phyloP scores from a whole-genome alignment of 2,329 filamentous ascomycete genomes.

The Fusarium luffae region DNA sequence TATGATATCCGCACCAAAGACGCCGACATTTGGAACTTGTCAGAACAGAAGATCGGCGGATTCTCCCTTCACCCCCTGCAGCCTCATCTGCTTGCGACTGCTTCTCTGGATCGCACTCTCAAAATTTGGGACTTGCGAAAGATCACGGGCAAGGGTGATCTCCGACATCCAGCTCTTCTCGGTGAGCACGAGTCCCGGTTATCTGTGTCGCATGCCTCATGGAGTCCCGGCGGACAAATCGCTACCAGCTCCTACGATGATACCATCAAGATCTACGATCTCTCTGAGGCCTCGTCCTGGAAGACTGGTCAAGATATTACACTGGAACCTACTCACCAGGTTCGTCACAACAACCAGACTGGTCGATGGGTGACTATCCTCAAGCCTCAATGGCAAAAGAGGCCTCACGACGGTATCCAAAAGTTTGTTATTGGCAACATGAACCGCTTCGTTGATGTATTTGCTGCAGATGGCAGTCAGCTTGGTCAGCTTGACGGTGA shows the following conservation, averaged over 20 bases:
- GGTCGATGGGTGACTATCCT: conserved; percentile 89
- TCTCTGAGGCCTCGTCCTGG: conserved; percentile 71
- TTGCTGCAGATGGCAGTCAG: conserved; percentile 83
- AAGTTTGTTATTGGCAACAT: conserved; percentile 96
- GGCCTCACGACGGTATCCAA: conserved; percentile 80
- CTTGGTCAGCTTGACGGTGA: conserved; percentile 89
- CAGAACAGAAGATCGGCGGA: conserved; percentile 94
- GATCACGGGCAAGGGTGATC: conserved; percentile 71
- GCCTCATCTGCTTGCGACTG: conserved; percentile 87
- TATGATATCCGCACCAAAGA: conserved; percentile 77
- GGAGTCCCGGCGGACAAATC: conserved; percentile 84
- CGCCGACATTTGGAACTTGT: conserved; percentile 77
- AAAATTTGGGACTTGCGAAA: conserved; percentile 94
- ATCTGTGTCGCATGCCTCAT: conserved; percentile 92
- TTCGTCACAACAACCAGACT: conserved; percentile 95
- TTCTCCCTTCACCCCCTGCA: conserved; percentile 85
- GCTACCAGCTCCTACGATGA: conserved; percentile 96
- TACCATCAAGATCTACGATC: conserved; percentile 91
- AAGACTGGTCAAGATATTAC: conserved; percentile 67
- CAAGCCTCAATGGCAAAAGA: conserved; percentile 88
- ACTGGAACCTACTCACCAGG: conserved; percentile 75
- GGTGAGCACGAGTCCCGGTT: conserved; percentile 85
- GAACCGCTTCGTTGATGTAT: conserved; percentile 97
- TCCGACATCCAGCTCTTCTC: conserved; percentile 73
- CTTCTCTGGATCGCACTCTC: conserved; percentile 87